These are phyloP conservation scores for Fusarium fujikuroi DNA, from an alignment of 2,329 filamentous ascomycete species.

Conservation along the genomic window DNA sequence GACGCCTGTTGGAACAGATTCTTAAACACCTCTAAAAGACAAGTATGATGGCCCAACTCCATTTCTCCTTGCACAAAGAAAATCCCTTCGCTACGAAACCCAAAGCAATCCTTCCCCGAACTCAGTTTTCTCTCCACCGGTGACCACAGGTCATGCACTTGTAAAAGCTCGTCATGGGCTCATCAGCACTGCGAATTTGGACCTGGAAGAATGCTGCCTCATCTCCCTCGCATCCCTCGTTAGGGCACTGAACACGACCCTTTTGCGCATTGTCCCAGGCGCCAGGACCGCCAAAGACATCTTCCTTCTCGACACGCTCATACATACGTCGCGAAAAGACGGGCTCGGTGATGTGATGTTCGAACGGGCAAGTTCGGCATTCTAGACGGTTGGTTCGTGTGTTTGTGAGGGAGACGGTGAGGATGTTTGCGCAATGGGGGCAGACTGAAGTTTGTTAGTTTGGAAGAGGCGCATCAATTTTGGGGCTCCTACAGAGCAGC, in stretches of 20 bases:
- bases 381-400: constrained; percentile 82
- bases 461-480: constrained; percentile 9
- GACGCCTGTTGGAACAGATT: neutral
- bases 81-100: constrained; percentile 10
- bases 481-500: constrained; percentile 69
- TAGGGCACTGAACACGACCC: constrained; percentile 82
- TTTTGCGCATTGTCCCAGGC: constrained; percentile 94
- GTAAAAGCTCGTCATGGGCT: constrained; percentile 97
- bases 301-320: constrained; percentile 87
- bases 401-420: constrained; percentile 74
- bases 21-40: constrained; percentile 11
- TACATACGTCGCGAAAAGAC: constrained; percentile 87
- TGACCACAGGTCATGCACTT: constrained; percentile 79
- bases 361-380: constrained; percentile 95
- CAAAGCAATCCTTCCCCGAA: neutral
- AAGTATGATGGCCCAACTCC: constrained; percentile 22
- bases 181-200: constrained; percentile 97
- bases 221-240: constrained; percentile 80
- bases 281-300: constrained; percentile 86
- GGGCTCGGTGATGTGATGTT: constrained; percentile 81
- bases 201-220: constrained; percentile 96
- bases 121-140: constrained; percentile 74
- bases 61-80: constrained; percentile 36
- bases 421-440: constrained; percentile 84
- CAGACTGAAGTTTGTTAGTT: constrained; percentile 67